Conservation (phyloP, 2,329 filamentous ascomycete species). For the Botrytis medusae region DNA sequence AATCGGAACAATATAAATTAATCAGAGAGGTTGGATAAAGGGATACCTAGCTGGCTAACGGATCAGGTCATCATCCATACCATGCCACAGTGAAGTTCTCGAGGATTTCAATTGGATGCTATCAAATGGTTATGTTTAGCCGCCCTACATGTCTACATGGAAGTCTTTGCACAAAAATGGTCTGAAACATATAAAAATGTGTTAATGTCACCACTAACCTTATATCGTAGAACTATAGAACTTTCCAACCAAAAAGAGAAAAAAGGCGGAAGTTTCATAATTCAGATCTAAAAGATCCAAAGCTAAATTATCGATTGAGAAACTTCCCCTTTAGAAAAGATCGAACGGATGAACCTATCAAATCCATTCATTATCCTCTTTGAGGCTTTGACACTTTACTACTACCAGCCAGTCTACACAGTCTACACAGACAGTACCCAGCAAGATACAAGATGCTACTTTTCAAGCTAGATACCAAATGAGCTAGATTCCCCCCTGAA, state of each 20-base stretch:
- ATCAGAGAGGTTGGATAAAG: slow-evolving; percentile 12
- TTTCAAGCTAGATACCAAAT: neutral
- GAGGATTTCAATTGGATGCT: neutral
- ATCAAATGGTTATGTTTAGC: neutral
- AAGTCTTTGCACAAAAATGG: too few relatives aligned
- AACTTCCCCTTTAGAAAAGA: neutral
- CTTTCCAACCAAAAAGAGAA: neutral
- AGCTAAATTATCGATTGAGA: neutral
- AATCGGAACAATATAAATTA: neutral
- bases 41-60: neutral
- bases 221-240: neutral
- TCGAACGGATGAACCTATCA: neutral
- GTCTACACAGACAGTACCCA: too few relatives aligned
- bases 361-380: neutral
- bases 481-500: neutral
- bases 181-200: neutral
- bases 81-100: neutral
- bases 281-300: neutral
- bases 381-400: neutral
- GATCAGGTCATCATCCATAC: neutral
- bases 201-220: neutral
- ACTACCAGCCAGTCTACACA: neutral
- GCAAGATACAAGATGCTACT: neutral
- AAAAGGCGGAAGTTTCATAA: neutral
- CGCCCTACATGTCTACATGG: neutral